Conservation (phyloP, 345 rosid species). For the Excoecaria agallocha region DNA sequence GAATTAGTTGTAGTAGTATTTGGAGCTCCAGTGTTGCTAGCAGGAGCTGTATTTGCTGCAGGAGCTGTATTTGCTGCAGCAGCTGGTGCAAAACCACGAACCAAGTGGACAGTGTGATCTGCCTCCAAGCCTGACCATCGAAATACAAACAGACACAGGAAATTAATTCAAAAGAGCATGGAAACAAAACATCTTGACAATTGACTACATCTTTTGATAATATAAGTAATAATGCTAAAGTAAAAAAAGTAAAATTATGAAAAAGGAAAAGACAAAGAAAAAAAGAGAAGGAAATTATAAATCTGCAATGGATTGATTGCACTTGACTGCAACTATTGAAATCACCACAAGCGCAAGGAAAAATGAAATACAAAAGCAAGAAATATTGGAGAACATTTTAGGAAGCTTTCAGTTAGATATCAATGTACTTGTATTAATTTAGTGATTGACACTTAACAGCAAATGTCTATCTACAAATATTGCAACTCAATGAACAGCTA, state of each 20-base stretch:
- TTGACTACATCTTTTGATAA: background rate
- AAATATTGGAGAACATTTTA: background rate
- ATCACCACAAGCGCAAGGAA: background rate
- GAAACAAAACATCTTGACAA: background rate
- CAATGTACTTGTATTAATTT: background rate
- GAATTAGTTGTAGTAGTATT: conserved; percentile 43
- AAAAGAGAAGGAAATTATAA: background rate
- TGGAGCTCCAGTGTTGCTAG: conserved; percentile 33
- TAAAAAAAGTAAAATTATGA: background rate
- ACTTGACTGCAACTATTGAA: background rate
- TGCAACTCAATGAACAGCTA: background rate
- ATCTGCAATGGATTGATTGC: background rate
- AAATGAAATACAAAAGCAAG: background rate
- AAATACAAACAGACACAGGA: conserved; percentile 2
- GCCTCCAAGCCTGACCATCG: conserved; percentile 71
- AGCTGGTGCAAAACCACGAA: conserved; percentile 58
- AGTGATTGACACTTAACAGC: background rate
- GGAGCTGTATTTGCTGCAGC: conserved; percentile 48
- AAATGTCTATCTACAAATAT: background rate
- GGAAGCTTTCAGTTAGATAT: background rate
- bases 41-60: conserved; percentile 42
- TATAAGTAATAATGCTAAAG: background rate
- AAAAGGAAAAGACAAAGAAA: background rate
- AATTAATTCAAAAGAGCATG: background rate
- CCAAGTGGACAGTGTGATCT: conserved; percentile 93